A percentile compares a stretch with the other conserved stretches of the same genome.
phyloP scores from a whole-genome alignment of 1,139 yeast genomes.

The Candida tetrigidarum region DNA sequence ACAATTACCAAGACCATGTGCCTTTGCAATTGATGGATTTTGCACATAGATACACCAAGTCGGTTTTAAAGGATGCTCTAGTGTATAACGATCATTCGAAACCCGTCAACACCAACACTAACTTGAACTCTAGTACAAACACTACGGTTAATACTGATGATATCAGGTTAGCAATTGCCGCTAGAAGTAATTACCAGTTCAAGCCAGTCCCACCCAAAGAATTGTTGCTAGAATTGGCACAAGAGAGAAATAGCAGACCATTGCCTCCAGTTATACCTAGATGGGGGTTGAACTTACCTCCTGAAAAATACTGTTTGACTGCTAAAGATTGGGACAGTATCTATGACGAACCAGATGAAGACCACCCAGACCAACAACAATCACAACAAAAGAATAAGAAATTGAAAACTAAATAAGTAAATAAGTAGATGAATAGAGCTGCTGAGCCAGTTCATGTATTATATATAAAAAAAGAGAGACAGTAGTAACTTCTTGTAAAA shows the following conservation, averaged over 20 bases:
- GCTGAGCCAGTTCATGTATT: neutral
- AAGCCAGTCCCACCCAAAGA: conserved; percentile 97
- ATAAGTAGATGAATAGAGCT: neutral
- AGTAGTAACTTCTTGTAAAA: no score
- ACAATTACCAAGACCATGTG: conserved; percentile 92
- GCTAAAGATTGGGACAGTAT: conserved; percentile 71
- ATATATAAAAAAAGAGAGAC: no score
- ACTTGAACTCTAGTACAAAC: conserved; percentile 41
- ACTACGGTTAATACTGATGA: conserved; percentile 81
- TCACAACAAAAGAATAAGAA: conserved; percentile 12
- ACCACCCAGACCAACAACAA: conserved; percentile 16
- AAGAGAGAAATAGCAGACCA: conserved; percentile 86
- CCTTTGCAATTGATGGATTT: conserved; percentile 96
- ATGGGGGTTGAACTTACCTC: conserved; percentile 94
- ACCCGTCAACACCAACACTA: conserved; percentile 34
- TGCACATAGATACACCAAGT: conserved; percentile 87
- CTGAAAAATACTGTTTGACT: conserved; percentile 94
- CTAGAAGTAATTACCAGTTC: conserved; percentile 92
- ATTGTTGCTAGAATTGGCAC: conserved; percentile 84
- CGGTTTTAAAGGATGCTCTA: conserved; percentile 86
- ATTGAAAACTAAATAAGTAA: conserved; percentile 11
- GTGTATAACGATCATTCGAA: conserved; percentile 84
- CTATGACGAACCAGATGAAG: conserved; percentile 39
- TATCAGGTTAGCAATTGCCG: conserved; percentile 88
- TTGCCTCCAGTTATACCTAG: conserved; percentile 91